Evolutionary conservation across 805 yeast genomes (phyloP), one percentile per base, ranked within the genome.

Genomic region (Candida jianshihensis): DNA sequence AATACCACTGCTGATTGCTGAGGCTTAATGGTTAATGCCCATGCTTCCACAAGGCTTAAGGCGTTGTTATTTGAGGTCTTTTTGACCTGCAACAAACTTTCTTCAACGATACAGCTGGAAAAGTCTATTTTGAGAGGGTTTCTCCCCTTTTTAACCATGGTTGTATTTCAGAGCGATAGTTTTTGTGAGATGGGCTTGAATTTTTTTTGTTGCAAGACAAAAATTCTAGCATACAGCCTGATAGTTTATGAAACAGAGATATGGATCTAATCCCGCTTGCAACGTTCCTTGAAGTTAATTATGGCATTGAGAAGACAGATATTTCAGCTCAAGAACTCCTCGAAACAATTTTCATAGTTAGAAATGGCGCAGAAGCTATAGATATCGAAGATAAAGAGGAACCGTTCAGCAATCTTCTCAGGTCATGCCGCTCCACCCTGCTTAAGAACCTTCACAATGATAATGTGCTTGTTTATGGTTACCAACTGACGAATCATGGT

Each of bases 1-100:
- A 37, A 22, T 11, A 40, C 53, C 44, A 13, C 34, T 7, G 46
- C 40, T 1, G 69, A 63, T 16, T 51, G 46, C 31, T 34, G 46
- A 2, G 79, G 70, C 2, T 47, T 38, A 14, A 75, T 64, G 18
- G 59, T 62, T 34, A 76, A 66, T 22, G 66, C 55, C 81, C 81
- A 76, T 2, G 66, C 74, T 1, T 50, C 38, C 1, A 60, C 50
- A n/a, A 59, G 43, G 3, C 47, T 40, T 13, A 64, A 55, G 6
- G 39, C 47, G 32, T 54, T 47, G 1, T 43, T 34, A 11, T 38
- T 34, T 5, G 35, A 38, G 5, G 33, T 39, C 32, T 55, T 51
- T 37, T 65, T 55, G 5, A 76, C 52, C 46, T 76, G 81, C 35
- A 66, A 57, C 11, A 76, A 55, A n/a, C 52, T 46, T 4, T 60